phyloP scores from a whole-genome alignment of 179 eudicot genomes.

The Beta macrorhiza region DNA sequence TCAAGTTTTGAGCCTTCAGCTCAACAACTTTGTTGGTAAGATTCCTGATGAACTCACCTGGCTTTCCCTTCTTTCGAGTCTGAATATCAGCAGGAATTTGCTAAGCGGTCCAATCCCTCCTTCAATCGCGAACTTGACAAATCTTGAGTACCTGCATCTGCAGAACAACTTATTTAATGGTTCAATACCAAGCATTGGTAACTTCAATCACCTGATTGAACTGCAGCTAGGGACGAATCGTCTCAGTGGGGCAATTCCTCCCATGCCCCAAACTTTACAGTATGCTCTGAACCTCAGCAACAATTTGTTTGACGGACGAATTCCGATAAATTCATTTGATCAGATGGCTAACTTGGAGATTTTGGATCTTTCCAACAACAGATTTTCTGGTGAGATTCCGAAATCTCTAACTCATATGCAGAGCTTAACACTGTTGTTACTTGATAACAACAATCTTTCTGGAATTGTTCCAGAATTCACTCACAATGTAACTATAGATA shows the following conservation, averaged over 20 bases:
- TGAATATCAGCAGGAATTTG: slow-evolving; percentile 60
- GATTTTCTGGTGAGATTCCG: slow-evolving; percentile 63
- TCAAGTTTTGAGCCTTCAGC: slow-evolving; percentile 56
- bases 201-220: slow-evolving; percentile 46
- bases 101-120: slow-evolving; percentile 60
- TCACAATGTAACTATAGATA: slow-evolving; percentile 26
- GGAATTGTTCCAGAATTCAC: slow-evolving; percentile 55
- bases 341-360: slow-evolving; percentile 46
- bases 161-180: slow-evolving; percentile 61
- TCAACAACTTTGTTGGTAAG: slow-evolving; percentile 47
- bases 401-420: slow-evolving; percentile 23
- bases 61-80: slow-evolving; percentile 39
- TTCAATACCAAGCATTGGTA: slow-evolving; percentile 48
- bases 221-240: slow-evolving; percentile 65
- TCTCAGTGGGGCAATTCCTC: slow-evolving; percentile 53
- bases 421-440: slow-evolving; percentile 50
- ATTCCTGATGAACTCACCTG: slow-evolving; percentile 53
- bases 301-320: slow-evolving; percentile 54
- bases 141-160: slow-evolving; percentile 54
- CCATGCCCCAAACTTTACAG: slow-evolving; percentile 52
- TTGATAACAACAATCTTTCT: slow-evolving; percentile 59
- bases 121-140: slow-evolving; percentile 46
- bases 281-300: slow-evolving; percentile 67
- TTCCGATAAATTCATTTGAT: slow-evolving; percentile 42
- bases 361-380: slow-evolving; percentile 75